Evolutionary conservation across 352 stramenopile species (phyloP).

Genomic region (Globisporangium canariense): DNA sequence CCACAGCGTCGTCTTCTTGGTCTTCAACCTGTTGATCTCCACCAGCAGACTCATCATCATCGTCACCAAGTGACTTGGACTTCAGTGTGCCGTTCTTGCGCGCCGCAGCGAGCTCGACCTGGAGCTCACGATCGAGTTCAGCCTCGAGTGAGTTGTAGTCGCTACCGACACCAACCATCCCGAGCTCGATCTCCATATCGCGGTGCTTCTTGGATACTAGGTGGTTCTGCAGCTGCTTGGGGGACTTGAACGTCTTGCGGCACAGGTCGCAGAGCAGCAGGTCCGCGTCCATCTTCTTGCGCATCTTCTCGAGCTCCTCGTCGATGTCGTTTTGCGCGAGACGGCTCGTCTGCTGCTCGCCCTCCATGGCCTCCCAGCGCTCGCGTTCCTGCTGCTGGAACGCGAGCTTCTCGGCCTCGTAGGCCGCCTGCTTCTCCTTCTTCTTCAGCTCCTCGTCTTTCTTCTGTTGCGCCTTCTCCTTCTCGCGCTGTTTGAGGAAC

Average conservation of each 20-base stretch:
- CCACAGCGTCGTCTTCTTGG: slow-evolving; percentile 8
- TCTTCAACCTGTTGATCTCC: not conserved
- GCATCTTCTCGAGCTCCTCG: slow-evolving; percentile 57
- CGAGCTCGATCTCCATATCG: slow-evolving; percentile 70
- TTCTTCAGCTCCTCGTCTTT: slow-evolving; percentile 51
- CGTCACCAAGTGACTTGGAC: not conserved
- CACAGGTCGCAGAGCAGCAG: slow-evolving; percentile 76
- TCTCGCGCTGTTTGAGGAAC: slow-evolving; percentile 65
- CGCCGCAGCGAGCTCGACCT: slow-evolving; percentile 48
- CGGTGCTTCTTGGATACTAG: slow-evolving; percentile 79
- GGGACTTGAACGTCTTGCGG: slow-evolving; percentile 81
- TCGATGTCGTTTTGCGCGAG: slow-evolving; percentile 57
- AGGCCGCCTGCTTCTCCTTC: slow-evolving; percentile 54
- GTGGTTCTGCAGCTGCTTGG: slow-evolving; percentile 81
- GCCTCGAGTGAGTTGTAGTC: slow-evolving; percentile 58
- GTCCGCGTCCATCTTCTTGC: slow-evolving; percentile 65
- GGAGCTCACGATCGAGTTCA: slow-evolving; percentile 54
- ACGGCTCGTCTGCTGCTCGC: slow-evolving; percentile 39
- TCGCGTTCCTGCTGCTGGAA: slow-evolving; percentile 72
- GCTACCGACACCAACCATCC: slow-evolving; percentile 30
- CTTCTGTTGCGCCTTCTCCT: slow-evolving; percentile 46
- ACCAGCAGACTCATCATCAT: not conserved
- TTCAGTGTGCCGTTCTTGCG: slow-evolving; percentile 26
- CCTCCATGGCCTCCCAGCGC: slow-evolving; percentile 41
- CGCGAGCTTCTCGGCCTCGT: slow-evolving; percentile 49